A percentile compares a stretch with the other conserved stretches of the same genome.
Conservation (phyloP, 2,329 filamentous ascomycete genomes). For the Ploettnerulaceae sp. region DNA sequence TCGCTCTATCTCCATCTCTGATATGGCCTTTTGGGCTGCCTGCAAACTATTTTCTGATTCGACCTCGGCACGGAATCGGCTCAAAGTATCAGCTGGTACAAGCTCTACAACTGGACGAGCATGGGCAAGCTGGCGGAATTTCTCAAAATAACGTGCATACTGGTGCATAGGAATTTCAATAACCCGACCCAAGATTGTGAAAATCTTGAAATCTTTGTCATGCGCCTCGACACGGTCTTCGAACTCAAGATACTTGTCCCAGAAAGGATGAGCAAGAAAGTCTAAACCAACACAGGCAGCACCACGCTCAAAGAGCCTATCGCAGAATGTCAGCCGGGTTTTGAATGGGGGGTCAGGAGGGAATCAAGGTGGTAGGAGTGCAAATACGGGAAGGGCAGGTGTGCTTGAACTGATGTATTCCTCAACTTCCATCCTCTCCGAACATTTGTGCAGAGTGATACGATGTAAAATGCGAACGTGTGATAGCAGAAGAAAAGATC, state of each 20-base stretch:
- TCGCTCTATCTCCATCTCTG: slow-evolving; percentile 73
- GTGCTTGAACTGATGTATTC: slow-evolving; percentile 47
- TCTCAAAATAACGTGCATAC: slow-evolving; percentile 91
- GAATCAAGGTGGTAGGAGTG: slow-evolving; percentile 42
- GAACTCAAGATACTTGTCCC: slow-evolving; percentile 98
- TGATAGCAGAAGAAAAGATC: slow-evolving; percentile 49
- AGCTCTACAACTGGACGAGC: slow-evolving; percentile 69
- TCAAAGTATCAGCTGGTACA: slow-evolving; percentile 61
- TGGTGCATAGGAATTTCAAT: slow-evolving; percentile 93
- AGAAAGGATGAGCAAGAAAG: slow-evolving; percentile 92
- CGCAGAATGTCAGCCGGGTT: slow-evolving; percentile 22
- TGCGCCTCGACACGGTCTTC: slow-evolving; percentile 84
- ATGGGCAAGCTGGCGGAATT: slow-evolving; percentile 74
- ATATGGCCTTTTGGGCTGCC: slow-evolving; percentile 47
- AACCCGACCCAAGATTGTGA: slow-evolving; percentile 74
- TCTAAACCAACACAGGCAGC: slow-evolving; percentile 82
- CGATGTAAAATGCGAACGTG: slow-evolving; percentile 40
- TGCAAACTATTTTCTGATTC: slow-evolving; percentile 56
- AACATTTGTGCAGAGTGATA: slow-evolving; percentile 35
- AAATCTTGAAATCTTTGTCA: slow-evolving; percentile 78
- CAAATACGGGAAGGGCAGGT: slow-evolving; percentile 57
- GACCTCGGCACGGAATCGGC: slow-evolving; percentile 66
- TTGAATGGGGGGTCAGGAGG: slow-evolving; percentile 23
- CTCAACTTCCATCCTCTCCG: slow-evolving; percentile 43
- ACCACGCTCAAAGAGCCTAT: slow-evolving; percentile 87